Evolutionary conservation across 2,329 filamentous ascomycete genomes (phyloP).

Genomic region (Fusarium compactum): DNA sequence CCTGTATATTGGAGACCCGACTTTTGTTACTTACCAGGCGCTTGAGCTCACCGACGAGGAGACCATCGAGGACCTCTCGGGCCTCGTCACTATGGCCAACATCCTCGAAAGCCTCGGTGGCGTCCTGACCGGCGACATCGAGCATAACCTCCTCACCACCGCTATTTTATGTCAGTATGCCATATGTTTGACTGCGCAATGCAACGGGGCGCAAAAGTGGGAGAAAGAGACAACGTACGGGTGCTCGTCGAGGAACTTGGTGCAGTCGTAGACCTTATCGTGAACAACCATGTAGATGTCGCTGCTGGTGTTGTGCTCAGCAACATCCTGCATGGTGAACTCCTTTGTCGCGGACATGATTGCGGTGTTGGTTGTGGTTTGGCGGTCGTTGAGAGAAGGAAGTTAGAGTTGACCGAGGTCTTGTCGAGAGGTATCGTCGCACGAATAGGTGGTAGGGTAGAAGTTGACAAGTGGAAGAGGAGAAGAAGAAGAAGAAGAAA

Average conservation of each 20-base stretch:
- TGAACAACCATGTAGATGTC: slow-evolving; percentile 92
- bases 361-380: slow-evolving; percentile 33
- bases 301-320: slow-evolving; percentile 91
- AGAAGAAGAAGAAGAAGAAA: slow-evolving; percentile 22
- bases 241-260: slow-evolving; percentile 96
- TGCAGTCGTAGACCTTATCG: slow-evolving; percentile 94
- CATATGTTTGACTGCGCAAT: slow-evolving; percentile 3
- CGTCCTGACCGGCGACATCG: slow-evolving; percentile 95
- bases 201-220: slow-evolving; percentile 4
- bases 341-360: slow-evolving; percentile 56
- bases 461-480: slow-evolving; percentile 16
- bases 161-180: slow-evolving; percentile 60
- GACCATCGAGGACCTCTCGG: slow-evolving; percentile 86
- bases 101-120: slow-evolving; percentile 98
- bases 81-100: slow-evolving; percentile 99
- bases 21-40: slow-evolving; percentile 70
- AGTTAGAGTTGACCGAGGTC: slow-evolving; percentile 9
- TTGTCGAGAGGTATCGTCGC: slow-evolving; percentile 32
- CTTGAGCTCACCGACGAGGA: slow-evolving; percentile 83
- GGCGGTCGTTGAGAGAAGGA: slow-evolving; percentile 24
- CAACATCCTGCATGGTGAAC: slow-evolving; percentile 84
- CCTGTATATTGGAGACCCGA: neutral
- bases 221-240: slow-evolving; percentile 68
- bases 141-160: slow-evolving; percentile 98
- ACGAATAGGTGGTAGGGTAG: slow-evolving; percentile 7